These are phyloP conservation scores for Fusarium ramigenum DNA, from an alignment of 2,329 filamentous ascomycete species.

Conservation along the genomic window DNA sequence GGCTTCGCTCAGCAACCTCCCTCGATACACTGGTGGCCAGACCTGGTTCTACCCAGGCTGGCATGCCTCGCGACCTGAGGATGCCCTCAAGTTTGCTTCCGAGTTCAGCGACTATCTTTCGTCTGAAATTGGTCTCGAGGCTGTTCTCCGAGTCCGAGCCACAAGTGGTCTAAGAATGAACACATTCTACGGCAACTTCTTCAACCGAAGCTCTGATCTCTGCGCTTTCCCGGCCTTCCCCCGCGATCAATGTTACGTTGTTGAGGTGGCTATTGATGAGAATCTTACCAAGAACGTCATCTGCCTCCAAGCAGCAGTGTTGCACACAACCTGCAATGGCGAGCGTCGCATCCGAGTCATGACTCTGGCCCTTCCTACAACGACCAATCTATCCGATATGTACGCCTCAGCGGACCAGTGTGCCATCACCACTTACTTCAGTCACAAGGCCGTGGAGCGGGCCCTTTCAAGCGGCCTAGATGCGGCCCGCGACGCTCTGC, in stretches of 20 bases:
- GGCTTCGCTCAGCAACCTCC: constrained; percentile 92
- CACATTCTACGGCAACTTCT: constrained; percentile 99
- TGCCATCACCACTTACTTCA: constrained; percentile 93
- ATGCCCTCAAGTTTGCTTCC: constrained; percentile 96
- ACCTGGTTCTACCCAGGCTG: constrained; percentile 99
- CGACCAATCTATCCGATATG: constrained; percentile 86
- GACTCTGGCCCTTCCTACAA: constrained; percentile 92
- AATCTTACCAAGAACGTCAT: constrained; percentile 90
- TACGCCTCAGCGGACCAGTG: constrained; percentile 96
- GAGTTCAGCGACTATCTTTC: constrained; percentile 98
- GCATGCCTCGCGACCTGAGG: constrained; percentile 92
- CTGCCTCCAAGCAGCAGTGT: constrained; percentile 91
- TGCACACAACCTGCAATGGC: constrained; percentile 98
- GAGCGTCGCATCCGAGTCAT: constrained; percentile 94
- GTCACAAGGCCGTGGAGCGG: constrained; percentile 96
- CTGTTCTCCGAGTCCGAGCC: constrained; percentile 92
- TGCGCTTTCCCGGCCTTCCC: constrained; percentile 99
- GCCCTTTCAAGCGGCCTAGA: constrained; percentile 87
- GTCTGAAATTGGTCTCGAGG: constrained; percentile 93
- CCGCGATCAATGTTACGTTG: constrained; percentile 95
- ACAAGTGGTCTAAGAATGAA: constrained; percentile 96
- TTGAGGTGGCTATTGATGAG: constrained; percentile 98
- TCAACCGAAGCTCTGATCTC: constrained; percentile 96
- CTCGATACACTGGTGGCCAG: constrained; percentile 94
- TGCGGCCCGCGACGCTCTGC: constrained; percentile 87